phyloP scores from a whole-genome alignment of 2,329 filamentous ascomycete genomes.

The Aspergillus fructus region DNA sequence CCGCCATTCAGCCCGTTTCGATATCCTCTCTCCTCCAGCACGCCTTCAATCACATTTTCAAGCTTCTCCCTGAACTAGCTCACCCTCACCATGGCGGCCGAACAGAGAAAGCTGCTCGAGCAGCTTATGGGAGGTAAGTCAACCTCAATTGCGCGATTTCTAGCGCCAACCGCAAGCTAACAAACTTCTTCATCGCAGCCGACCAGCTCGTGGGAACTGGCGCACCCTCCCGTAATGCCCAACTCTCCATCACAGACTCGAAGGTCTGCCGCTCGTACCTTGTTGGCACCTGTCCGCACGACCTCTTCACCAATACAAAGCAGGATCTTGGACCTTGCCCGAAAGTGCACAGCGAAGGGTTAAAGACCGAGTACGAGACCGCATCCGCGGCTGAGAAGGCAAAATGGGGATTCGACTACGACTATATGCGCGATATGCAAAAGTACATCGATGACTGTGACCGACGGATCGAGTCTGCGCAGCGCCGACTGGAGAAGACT shows the following conservation, averaged over 20 bases:
- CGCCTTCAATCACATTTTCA: background rate
- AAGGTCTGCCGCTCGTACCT: constrained; percentile 96
- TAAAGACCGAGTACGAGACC: constrained; percentile 84
- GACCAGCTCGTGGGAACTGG: constrained; percentile 77
- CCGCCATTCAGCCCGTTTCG: constrained; percentile 6
- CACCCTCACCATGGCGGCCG: constrained; percentile 72
- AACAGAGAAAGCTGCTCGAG: constrained; percentile 98
- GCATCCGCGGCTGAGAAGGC: constrained; percentile 70
- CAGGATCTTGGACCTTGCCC: constrained; percentile 90
- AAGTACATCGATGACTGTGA: constrained; percentile 98
- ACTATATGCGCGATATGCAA: constrained; percentile 93
- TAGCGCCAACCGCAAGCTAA: constrained; percentile 24
- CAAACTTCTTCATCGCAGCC: constrained; percentile 29
- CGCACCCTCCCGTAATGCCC: constrained; percentile 69
- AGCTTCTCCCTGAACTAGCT: background rate
- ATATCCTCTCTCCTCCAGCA: background rate
- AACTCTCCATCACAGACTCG: constrained; percentile 83
- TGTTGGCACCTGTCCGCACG: constrained; percentile 91
- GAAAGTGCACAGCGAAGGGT: constrained; percentile 81
- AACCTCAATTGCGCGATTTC: constrained; percentile 3
- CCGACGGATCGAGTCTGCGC: constrained; percentile 83
- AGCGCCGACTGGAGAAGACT: constrained; percentile 91
- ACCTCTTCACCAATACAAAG: constrained; percentile 99
- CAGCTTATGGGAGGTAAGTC: constrained; percentile 68
- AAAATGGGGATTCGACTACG: constrained; percentile 87